phyloP scores from a whole-genome alignment of 2,329 filamentous ascomycete genomes.

The Beauveria sp. region DNA sequence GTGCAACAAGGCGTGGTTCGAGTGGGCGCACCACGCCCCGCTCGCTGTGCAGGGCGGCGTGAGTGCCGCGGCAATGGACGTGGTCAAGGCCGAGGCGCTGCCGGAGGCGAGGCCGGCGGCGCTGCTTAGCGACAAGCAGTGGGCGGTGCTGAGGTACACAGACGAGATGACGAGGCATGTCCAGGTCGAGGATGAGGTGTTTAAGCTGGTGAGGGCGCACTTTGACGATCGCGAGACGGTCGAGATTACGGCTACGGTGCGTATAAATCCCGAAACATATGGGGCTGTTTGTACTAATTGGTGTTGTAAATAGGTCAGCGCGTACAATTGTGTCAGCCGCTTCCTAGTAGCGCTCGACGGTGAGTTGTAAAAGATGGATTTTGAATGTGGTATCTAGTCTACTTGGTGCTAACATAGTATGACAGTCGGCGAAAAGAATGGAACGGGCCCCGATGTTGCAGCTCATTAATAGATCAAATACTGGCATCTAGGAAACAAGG shows the following conservation, averaged over 20 bases:
- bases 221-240: constrained; percentile 69
- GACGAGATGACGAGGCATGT: constrained; percentile 80
- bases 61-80: constrained; percentile 39
- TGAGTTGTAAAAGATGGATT: constrained; percentile 28
- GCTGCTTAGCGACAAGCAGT: constrained; percentile 51
- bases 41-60: constrained; percentile 54
- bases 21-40: constrained; percentile 74
- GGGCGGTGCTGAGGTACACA: constrained; percentile 63
- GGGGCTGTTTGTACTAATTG: constrained; percentile 14
- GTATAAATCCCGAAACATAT: constrained; percentile 15
- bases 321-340: constrained; percentile 79
- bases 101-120: constrained; percentile 23
- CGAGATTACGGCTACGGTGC: constrained; percentile 69
- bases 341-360: constrained; percentile 77
- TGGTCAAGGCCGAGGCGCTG: constrained; percentile 29
- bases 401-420: neutral
- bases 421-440: constrained; percentile 51
- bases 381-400: neutral
- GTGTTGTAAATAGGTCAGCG: constrained; percentile 41
- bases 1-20: constrained; percentile 76
- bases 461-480: constrained; percentile 22
- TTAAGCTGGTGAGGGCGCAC: constrained; percentile 50
- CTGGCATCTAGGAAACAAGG: neutral
- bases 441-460: constrained; percentile 36
- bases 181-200: constrained; percentile 60